Percentiles rank a stretch among this genome's conserved stretches.
phyloP scores from a whole-genome alignment of 2,329 filamentous ascomycete species.

The Hypoxylon sp. region DNA sequence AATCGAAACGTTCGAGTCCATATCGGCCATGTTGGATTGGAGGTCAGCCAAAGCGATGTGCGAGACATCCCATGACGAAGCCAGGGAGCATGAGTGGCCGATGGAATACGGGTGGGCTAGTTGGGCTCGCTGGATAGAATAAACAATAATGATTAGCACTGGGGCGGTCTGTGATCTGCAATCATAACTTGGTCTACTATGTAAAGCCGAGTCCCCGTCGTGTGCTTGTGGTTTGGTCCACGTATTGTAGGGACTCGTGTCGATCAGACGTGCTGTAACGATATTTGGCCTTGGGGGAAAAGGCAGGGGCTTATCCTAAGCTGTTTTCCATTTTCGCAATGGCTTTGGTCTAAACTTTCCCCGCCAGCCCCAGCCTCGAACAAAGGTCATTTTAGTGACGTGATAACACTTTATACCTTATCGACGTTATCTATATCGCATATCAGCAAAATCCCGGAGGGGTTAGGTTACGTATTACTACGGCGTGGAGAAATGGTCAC shows the following conservation, averaged over 20 bases:
- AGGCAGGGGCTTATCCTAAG: slow-evolving; percentile 10
- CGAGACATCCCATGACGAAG: slow-evolving; percentile 45
- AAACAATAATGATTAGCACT: slow-evolving; percentile 10
- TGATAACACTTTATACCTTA: slow-evolving; percentile 4
- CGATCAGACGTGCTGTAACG: slow-evolving; percentile 37
- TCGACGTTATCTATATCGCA: not conserved
- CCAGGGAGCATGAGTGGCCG: slow-evolving; percentile 8
- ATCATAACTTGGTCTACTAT: slow-evolving; percentile 32
- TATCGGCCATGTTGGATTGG: slow-evolving; percentile 65
- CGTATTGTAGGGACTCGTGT: slow-evolving; percentile 18
- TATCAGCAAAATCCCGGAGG: not conserved
- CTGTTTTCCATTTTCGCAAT: slow-evolving; percentile 31
- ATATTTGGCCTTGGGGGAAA: slow-evolving; percentile 20
- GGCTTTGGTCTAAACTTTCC: slow-evolving; percentile 15
- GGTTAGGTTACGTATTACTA: too few species aligned
- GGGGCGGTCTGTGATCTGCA: slow-evolving; percentile 7
- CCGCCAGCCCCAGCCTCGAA: slow-evolving; percentile 21
- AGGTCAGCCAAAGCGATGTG: slow-evolving; percentile 38
- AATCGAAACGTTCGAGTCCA: slow-evolving; percentile 75
- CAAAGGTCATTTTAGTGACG: slow-evolving; percentile 18
- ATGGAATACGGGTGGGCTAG: slow-evolving; percentile 16
- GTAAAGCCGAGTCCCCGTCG: slow-evolving; percentile 9
- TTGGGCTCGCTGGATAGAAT: slow-evolving; percentile 1
- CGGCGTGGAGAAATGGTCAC: too few species aligned
- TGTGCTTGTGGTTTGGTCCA: slow-evolving; percentile 21